Evolutionary conservation across 805 yeast genomes (phyloP).

Genomic region (Wickerhamiella sorbophila): DNA sequence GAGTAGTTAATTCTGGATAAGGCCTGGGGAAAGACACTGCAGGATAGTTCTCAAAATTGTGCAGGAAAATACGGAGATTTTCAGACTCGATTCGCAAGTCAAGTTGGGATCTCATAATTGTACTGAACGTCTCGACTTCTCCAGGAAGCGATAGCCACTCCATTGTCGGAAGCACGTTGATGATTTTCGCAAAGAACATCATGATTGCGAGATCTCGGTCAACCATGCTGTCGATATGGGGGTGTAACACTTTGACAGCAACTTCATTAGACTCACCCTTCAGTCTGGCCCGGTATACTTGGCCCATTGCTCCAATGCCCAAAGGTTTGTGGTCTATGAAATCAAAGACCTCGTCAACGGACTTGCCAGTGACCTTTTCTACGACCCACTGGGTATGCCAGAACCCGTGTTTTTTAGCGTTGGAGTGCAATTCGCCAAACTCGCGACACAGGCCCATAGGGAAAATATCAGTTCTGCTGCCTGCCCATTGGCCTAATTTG

Average conservation of each 20-base stretch:
- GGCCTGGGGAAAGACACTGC: conserved; percentile 77
- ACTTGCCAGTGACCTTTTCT: conserved; percentile 42
- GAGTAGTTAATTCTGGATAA: conserved; percentile 44
- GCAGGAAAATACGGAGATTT: conserved; percentile 56
- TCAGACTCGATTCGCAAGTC: conserved; percentile 83
- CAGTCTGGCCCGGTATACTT: conserved; percentile 68
- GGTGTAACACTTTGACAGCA: conserved; percentile 89
- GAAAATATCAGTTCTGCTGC: conserved; percentile 88
- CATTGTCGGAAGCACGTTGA: conserved; percentile 78
- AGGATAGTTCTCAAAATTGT: conserved; percentile 42
- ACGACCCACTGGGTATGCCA: conserved; percentile 44
- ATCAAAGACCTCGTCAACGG: conserved; percentile 65
- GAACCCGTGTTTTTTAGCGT: conserved; percentile 62
- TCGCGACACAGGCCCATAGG: conserved; percentile 65
- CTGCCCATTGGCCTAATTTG: conserved; percentile 95
- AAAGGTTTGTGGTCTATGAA: conserved; percentile 62
- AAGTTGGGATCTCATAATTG: conserved; percentile 75
- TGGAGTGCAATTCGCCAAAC: conserved; percentile 64
- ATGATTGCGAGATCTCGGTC: conserved; percentile 73
- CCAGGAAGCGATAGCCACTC: conserved; percentile 94
- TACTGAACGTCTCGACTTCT: conserved; percentile 78
- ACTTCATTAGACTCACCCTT: conserved; percentile 31
- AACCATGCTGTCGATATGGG: conserved; percentile 57
- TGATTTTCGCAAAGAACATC: conserved; percentile 57
- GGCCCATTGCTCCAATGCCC: conserved; percentile 98